A percentile compares a stretch with the other conserved stretches of the same genome.
phyloP scores from a whole-genome alignment of 805 yeast species.

The Teunomyces atbi region DNA sequence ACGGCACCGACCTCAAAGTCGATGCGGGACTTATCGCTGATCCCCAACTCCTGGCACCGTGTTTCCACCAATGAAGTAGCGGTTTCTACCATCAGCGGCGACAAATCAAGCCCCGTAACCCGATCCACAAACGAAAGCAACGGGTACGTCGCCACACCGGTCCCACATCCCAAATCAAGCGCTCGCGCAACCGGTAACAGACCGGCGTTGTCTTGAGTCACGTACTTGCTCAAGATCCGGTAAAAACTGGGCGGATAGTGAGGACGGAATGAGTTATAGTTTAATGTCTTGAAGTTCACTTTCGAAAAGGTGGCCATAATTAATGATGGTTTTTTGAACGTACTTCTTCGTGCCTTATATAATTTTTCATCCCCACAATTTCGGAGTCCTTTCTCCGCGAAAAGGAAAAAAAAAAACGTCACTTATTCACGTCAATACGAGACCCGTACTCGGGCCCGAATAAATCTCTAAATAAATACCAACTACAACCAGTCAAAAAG shows the following conservation, averaged over 20 bases:
- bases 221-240: slow-evolving; percentile 25
- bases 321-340: background rate
- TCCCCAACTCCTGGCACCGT: slow-evolving; percentile 24
- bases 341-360: background rate
- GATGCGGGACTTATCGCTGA: slow-evolving; percentile 24
- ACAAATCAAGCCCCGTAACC: slow-evolving; percentile 48
- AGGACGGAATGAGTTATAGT: slow-evolving; percentile 40
- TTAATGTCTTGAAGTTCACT: slow-evolving; percentile 30
- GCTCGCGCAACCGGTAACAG: slow-evolving; percentile 22
- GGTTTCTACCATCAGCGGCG: slow-evolving; percentile 45
- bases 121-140: slow-evolving; percentile 35
- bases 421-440: no score
- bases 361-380: background rate
- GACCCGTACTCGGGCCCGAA: background rate
- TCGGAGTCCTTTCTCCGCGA: background rate
- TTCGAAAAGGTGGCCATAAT: slow-evolving; percentile 36
- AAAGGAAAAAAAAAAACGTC: no score
- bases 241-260: slow-evolving; percentile 41
- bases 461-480: background rate
- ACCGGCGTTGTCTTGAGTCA: slow-evolving; percentile 12
- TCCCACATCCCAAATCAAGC: slow-evolving; percentile 51
- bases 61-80: slow-evolving; percentile 32
- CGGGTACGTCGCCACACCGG: slow-evolving; percentile 51
- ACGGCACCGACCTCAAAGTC: slow-evolving; percentile 31
- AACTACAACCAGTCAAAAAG: slow-evolving; percentile 1